These are phyloP conservation scores for Melampsora americana DNA, from an alignment of 1,284 basidiomycete species.

Conservation along the genomic window DNA sequence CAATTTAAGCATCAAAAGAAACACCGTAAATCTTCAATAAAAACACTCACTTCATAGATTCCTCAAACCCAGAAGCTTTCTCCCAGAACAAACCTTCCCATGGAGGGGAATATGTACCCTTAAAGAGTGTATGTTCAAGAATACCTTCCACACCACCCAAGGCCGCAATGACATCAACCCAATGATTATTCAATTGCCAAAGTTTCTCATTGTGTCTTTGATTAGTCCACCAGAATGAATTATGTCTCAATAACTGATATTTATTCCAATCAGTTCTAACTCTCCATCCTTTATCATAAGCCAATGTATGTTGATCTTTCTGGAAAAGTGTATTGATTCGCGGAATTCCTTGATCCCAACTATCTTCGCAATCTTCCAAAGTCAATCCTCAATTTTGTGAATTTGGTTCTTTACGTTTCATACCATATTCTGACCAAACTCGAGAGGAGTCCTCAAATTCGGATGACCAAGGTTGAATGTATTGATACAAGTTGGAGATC, in stretches of 20 bases:
- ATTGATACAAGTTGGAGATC: constrained; percentile 95
- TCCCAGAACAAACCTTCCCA: constrained; percentile 75
- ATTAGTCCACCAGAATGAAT: no score
- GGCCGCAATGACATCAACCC: constrained; percentile 98
- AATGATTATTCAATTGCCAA: no score
- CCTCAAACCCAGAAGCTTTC: constrained; percentile 59
- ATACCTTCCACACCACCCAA: constrained; percentile 97
- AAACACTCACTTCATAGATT: constrained; percentile 74
- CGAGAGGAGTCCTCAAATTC: constrained; percentile 95
- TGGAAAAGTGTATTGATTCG: constrained; percentile 97
- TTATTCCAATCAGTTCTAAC: constrained; percentile 91
- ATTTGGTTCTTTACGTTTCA: constrained; percentile 98
- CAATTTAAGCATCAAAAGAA: not conserved
- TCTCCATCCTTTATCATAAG: constrained; percentile 82
- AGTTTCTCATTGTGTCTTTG: no score
- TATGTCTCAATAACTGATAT: constrained; percentile 88
- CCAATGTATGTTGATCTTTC: constrained; percentile 87
- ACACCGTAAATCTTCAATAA: not conserved
- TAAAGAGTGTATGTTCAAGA: constrained; percentile 94
- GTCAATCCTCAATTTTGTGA: constrained; percentile 94
- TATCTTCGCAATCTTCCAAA: constrained; percentile 53
- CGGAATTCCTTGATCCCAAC: constrained; percentile 84
- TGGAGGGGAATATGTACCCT: no score
- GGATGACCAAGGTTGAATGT: no score
- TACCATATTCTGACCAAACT: constrained; percentile 98